Conservation (phyloP, 2,329 filamentous ascomycete genomes). For the Allantophomopsis cytisporea region DNA sequence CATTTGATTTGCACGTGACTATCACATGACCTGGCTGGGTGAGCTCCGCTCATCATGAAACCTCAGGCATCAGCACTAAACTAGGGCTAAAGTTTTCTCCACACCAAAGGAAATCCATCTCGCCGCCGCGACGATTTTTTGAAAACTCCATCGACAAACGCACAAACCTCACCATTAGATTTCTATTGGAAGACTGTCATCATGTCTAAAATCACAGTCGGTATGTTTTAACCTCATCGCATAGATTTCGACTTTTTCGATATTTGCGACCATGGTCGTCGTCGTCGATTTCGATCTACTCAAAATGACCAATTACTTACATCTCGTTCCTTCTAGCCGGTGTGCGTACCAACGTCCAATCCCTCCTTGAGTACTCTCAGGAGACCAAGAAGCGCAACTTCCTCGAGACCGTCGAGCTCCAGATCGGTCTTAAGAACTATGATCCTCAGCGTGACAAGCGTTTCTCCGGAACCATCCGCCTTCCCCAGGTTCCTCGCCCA, state of each 20-base stretch:
- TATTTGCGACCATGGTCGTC: background rate
- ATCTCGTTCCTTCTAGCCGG: slow-evolving; percentile 50
- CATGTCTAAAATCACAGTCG: slow-evolving; percentile 81
- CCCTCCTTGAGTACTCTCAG: slow-evolving; percentile 88
- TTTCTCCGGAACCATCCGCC: slow-evolving; percentile 99
- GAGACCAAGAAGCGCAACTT: slow-evolving; percentile 98
- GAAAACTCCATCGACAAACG: slow-evolving; percentile 4
- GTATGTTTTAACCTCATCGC: slow-evolving; percentile 23
- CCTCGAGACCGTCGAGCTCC: slow-evolving; percentile 83
- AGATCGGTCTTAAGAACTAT: slow-evolving; percentile 97
- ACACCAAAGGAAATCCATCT: no score
- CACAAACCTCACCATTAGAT: slow-evolving; percentile 63
- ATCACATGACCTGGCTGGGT: no score
- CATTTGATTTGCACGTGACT: no score
- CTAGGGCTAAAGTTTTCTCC: no score
- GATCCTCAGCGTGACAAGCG: slow-evolving; percentile 99
- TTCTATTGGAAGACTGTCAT: slow-evolving; percentile 81
- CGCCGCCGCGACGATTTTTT: background rate
- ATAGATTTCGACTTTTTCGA: no score
- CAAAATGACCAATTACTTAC: slow-evolving; percentile 1
- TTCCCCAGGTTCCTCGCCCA: slow-evolving; percentile 82
- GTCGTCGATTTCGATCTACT: background rate
- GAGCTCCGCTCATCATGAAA: no score
- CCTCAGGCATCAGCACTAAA: no score
- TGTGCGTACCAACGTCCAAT: slow-evolving; percentile 88